These are phyloP conservation scores for Penicillium macrosclerotiorum DNA, from an alignment of 495 filamentous ascomycete genomes.

Conservation along the genomic window DNA sequence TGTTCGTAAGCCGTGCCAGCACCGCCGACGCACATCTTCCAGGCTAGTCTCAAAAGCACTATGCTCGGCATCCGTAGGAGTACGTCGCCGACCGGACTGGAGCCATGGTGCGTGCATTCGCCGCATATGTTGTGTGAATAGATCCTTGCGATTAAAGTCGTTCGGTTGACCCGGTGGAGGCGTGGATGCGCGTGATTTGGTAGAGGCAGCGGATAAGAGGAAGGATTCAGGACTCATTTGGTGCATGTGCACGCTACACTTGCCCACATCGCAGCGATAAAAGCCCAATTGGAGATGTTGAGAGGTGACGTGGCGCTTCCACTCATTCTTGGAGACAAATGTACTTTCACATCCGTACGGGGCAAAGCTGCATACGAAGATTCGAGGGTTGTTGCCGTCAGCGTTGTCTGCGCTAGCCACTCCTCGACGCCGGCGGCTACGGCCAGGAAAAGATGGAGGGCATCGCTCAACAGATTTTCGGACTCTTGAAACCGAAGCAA, in stretches of 20 bases:
- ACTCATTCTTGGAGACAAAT: conserved; percentile 93
- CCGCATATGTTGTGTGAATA: conserved; percentile 90
- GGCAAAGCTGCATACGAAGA: conserved; percentile 78
- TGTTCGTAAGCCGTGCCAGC: conserved; percentile 56
- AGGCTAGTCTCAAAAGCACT: conserved; percentile 17
- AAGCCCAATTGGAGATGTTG: conserved; percentile 78
- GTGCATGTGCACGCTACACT: conserved; percentile 45
- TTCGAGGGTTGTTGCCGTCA: conserved; percentile 47
- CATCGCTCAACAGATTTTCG: conserved; percentile 7
- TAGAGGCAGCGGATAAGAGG: conserved; percentile 8
- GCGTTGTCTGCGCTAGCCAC: conserved; percentile 14
- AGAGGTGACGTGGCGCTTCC: conserved; percentile 85
- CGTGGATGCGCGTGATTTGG: conserved; percentile 5
- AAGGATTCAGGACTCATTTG: background rate
- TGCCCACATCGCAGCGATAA: conserved; percentile 74
- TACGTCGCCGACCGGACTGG: conserved; percentile 24
- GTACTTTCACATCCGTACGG: conserved; percentile 81
- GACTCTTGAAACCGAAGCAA: background rate
- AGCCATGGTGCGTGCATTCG: conserved; percentile 75
- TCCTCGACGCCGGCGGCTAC: conserved; percentile 9
- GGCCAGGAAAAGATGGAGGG: conserved; percentile 8
- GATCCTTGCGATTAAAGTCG: conserved; percentile 89
- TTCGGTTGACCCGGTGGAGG: conserved; percentile 36
- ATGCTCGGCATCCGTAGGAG: conserved; percentile 38
- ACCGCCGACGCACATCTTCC: conserved; percentile 46